Conservation (phyloP, 2,329 filamentous ascomycete species). For the Plenodomus lindquistii region DNA sequence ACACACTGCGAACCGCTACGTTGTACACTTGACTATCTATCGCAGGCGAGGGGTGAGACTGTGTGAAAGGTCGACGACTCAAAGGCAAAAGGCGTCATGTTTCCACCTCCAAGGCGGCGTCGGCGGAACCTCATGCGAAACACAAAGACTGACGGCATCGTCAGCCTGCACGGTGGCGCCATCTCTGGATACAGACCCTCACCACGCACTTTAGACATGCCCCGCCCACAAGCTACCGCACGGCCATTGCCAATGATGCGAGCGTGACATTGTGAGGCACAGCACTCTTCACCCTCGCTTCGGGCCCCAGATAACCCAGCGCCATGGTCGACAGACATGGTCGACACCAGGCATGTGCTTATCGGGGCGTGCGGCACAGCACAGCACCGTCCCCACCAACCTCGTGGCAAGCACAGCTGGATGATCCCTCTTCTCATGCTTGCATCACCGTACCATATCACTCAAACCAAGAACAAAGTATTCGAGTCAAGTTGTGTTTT, state of each 20-base stretch:
- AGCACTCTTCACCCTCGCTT: conserved; percentile 7
- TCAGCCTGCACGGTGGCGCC: not conserved
- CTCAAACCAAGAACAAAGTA: not conserved
- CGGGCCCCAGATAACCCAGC: conserved; percentile 8
- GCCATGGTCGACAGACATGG: conserved; percentile 1
- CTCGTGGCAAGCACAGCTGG: too few relatives aligned
- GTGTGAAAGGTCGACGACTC: not conserved
- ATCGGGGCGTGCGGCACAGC: not conserved
- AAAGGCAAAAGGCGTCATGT: conserved; percentile 5
- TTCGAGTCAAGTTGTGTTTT: conserved; percentile 29
- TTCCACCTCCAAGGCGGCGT: conserved; percentile 6
- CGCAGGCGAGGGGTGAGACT: conserved; percentile 11
- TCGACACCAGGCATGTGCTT: not conserved
- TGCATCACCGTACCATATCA: not conserved
- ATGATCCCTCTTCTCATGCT: not conserved
- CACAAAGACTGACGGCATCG: conserved; percentile 5
- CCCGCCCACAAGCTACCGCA: conserved; percentile 6
- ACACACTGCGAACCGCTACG: conserved; percentile 10
- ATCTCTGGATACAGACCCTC: too few relatives aligned
- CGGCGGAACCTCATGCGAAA: not conserved
- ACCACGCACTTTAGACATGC: not conserved
- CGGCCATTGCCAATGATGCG: conserved; percentile 9
- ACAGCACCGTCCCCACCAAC: not conserved
- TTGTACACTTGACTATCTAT: too few relatives aligned
- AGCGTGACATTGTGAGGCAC: conserved; percentile 6